Conservation (phyloP, 306 rosid species). For the Elaeagnus macrophylla region DNA sequence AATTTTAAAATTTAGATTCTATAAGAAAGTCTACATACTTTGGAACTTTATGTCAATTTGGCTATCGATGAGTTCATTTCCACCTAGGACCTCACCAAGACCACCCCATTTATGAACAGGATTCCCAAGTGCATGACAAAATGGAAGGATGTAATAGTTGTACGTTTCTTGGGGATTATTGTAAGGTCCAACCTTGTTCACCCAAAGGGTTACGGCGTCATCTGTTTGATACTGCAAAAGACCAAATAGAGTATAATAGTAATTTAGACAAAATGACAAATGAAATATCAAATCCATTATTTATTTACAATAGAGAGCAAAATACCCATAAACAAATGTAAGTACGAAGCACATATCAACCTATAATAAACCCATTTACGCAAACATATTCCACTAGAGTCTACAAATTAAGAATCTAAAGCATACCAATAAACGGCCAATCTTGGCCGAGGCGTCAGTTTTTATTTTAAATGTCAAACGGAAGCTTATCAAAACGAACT, state of each 20-base stretch:
- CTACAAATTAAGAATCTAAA: no score
- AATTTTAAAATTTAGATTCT: constrained; percentile 10
- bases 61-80: constrained; percentile 94
- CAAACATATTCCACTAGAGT: no score
- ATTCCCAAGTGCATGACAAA: constrained; percentile 54
- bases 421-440: no score
- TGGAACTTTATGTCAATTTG: constrained; percentile 62
- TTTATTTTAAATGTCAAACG: no score
- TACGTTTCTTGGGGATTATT: constrained; percentile 98
- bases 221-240: constrained; percentile 62
- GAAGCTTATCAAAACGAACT: no score
- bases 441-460: no score
- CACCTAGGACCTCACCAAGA: constrained; percentile 97
- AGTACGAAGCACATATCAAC: no score
- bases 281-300: no score
- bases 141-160: constrained; percentile 90
- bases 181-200: constrained; percentile 95
- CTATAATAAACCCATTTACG: no score
- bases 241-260: neutral
- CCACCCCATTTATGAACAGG: constrained; percentile 98
- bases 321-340: no score
- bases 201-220: constrained; percentile 81
- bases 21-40: constrained; percentile 35
- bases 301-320: no score
- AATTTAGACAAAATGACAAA: no score